phyloP scores from a whole-genome alignment of 306 rosid genomes.

The Sicyos edulis region DNA sequence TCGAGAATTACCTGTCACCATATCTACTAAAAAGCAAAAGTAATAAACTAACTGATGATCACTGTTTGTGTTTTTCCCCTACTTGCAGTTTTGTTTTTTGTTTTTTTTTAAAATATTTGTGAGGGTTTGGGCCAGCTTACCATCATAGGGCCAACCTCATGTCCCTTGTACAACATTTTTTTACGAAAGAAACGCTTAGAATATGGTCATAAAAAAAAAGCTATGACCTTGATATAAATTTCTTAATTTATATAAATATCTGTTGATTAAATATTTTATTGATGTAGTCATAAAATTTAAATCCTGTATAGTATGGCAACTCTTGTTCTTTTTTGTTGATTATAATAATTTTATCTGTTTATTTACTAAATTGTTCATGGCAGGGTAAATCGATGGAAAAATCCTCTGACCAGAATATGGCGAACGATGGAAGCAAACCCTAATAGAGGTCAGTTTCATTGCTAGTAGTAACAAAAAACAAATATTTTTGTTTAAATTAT shows the following conservation, averaged over 20 bases:
- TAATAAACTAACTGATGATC: not conserved
- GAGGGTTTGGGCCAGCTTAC: too few relatives aligned
- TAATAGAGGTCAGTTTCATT: slow-evolving; percentile 15
- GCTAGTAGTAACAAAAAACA: not conserved
- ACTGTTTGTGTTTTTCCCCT: not conserved
- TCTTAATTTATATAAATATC: too few relatives aligned
- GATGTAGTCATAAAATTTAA: too few relatives aligned
- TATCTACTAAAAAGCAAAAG: not conserved
- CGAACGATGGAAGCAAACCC: not conserved
- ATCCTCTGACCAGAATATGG: slow-evolving; percentile 8
- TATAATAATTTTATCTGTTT: not conserved
- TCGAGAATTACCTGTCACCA: not conserved
- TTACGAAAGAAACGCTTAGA: too few relatives aligned
- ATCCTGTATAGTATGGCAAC: not conserved
- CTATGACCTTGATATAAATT: not conserved
- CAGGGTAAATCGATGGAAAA: slow-evolving; percentile 12
- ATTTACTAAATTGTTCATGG: not conserved
- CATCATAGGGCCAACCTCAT: too few relatives aligned
- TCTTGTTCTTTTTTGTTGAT: not conserved
- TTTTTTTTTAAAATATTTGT: too few relatives aligned
- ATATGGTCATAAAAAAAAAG: too few relatives aligned
- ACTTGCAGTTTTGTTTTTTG: not conserved
- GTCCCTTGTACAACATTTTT: too few relatives aligned
- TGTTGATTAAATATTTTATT: not conserved
- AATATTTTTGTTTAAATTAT: not conserved